Evolutionary conservation across 352 stramenopile genomes (phyloP).

Genomic region (Phytopythium chamaehyphon): DNA sequence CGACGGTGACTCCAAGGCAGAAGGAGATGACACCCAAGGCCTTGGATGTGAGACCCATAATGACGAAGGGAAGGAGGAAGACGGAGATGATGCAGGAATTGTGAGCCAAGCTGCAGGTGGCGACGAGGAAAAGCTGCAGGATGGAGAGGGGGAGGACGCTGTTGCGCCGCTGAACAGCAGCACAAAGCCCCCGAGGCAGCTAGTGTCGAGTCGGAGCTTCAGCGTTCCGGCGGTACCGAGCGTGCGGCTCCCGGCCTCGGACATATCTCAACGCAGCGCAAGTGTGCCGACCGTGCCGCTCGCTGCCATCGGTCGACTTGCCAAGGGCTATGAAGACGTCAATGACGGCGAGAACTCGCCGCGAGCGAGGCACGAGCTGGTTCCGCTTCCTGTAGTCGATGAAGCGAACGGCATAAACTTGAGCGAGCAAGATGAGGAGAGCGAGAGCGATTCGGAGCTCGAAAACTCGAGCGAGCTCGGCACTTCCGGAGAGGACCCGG

Average conservation of each 20-base stretch:
- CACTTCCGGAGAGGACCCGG: not conserved
- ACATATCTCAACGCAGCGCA: constrained; percentile 10
- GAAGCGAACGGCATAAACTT: constrained; percentile 1
- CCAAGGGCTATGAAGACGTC: constrained; percentile 9
- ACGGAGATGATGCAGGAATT: no score
- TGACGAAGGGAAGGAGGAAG: no score
- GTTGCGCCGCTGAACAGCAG: no score
- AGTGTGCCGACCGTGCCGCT: constrained; percentile 19
- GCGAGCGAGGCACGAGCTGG: constrained; percentile 7
- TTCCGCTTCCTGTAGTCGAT: constrained; percentile 11
- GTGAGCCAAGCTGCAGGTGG: no score
- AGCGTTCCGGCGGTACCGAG: constrained; percentile 15
- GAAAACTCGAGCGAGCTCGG: constrained; percentile 7
- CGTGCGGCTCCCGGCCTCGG: not conserved
- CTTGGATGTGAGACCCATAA: no score
- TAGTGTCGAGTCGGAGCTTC: constrained; percentile 15
- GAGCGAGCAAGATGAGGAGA: not conserved
- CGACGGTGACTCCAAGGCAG: no score
- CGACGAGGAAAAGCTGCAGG: no score
- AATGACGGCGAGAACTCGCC: constrained; percentile 3
- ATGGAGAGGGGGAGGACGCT: not conserved
- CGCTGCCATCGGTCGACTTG: constrained; percentile 5
- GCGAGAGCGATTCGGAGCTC: constrained; percentile 15
- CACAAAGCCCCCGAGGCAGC: not conserved
- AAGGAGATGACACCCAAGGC: no score